Percentiles rank a stretch among this genome's conserved stretches.
phyloP scores from a whole-genome alignment of 805 yeast genomes.

The Cyberlindnera japonica region DNA sequence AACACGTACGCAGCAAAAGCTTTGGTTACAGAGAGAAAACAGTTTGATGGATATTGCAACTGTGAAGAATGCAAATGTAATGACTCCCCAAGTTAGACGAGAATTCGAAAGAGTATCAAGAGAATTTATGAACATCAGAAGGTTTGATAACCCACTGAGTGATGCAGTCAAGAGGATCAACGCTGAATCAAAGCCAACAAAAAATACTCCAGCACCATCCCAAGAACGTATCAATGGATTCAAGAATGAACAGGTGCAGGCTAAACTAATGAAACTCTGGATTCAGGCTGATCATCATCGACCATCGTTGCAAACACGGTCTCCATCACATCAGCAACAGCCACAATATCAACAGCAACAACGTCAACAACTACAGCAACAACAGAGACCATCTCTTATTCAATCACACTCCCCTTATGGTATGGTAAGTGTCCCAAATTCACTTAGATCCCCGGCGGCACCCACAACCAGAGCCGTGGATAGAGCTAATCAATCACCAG shows the following conservation, averaged over 20 bases:
- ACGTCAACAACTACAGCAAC: slow-evolving; percentile 17
- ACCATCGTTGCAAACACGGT: slow-evolving; percentile 3
- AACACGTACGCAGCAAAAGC: slow-evolving; percentile 76
- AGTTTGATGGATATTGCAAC: slow-evolving; percentile 53
- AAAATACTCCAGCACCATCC: background rate
- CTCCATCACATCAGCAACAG: slow-evolving; percentile 6
- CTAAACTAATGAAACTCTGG: slow-evolving; percentile 25
- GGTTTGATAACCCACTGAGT: slow-evolving; percentile 67
- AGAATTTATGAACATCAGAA: slow-evolving; percentile 65
- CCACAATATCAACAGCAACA: slow-evolving; percentile 17
- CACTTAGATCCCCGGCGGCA: slow-evolving; percentile 20
- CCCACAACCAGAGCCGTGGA: slow-evolving; percentile 42
- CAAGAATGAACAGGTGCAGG: slow-evolving; percentile 19
- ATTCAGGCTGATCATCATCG: slow-evolving; percentile 19
- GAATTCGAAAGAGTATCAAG: slow-evolving; percentile 76
- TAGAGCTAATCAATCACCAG: slow-evolving; percentile 27
- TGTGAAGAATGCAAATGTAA: slow-evolving; percentile 12
- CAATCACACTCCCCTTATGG: slow-evolving; percentile 4
- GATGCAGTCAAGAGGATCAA: slow-evolving; percentile 56
- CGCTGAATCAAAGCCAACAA: background rate
- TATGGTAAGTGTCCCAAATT: background rate
- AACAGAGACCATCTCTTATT: slow-evolving; percentile 11
- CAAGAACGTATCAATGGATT: slow-evolving; percentile 7
- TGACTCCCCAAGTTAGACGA: slow-evolving; percentile 54
- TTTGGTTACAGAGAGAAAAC: slow-evolving; percentile 81